A percentile compares a stretch with the other conserved stretches of the same genome.
Evolutionary conservation across 2,329 filamentous ascomycete genomes (phyloP).

Genomic region (Aspergillus piperis): DNA sequence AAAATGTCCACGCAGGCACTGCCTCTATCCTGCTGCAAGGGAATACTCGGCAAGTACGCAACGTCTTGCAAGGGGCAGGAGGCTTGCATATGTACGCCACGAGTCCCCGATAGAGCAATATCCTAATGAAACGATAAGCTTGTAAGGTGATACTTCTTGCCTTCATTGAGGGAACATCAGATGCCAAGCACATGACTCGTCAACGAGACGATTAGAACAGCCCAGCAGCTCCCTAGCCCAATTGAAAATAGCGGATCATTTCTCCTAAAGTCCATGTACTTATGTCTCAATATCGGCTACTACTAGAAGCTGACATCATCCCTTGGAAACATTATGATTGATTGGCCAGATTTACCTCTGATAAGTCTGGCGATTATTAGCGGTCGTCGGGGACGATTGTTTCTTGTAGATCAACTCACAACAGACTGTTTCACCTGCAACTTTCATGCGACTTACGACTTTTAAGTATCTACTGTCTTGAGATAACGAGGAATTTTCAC

Average conservation of each 20-base stretch:
- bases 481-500: no score
- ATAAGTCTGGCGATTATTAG: not conserved
- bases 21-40: no score
- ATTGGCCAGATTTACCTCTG: not conserved
- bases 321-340: not conserved
- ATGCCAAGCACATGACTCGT: not conserved
- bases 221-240: not conserved
- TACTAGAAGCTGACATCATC: not conserved
- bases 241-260: not conserved
- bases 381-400: no score
- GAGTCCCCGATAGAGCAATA: no score
- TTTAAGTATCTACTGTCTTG: no score
- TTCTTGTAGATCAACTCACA: no score
- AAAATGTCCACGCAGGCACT: no score
- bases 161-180: not conserved
- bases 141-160: not conserved
- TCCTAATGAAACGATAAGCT: not conserved
- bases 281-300: not conserved
- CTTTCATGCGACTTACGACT: no score
- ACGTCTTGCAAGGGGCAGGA: no score
- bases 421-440: no score
- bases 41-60: no score
- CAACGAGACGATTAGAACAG: not conserved
- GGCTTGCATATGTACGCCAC: no score
- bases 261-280: not conserved